These are phyloP conservation scores for Catunica adiposa DNA, from an alignment of 2,329 filamentous ascomycete genomes.

Conservation along the genomic window DNA sequence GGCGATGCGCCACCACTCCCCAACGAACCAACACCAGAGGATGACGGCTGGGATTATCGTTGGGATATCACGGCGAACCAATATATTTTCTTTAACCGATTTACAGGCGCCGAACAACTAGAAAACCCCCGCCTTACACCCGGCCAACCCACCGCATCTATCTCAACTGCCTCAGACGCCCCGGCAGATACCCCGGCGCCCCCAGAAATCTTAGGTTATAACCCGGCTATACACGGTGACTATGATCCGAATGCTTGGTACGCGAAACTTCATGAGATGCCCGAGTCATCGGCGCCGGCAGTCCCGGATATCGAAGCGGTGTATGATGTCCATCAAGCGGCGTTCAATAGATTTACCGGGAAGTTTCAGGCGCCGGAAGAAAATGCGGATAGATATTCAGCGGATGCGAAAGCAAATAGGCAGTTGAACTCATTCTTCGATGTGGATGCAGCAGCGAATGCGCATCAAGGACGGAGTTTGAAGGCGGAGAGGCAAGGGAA, in stretches of 20 bases:
- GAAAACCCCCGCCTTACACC: slow-evolving; percentile 63
- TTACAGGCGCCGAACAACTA: slow-evolving; percentile 62
- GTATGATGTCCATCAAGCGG: slow-evolving; percentile 37
- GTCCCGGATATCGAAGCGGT: slow-evolving; percentile 19
- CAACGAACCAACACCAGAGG: slow-evolving; percentile 33
- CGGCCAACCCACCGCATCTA: not conserved
- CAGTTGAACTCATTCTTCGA: slow-evolving; percentile 95
- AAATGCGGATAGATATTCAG: slow-evolving; percentile 60
- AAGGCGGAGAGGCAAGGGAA: slow-evolving; percentile 80
- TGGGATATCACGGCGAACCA: slow-evolving; percentile 54
- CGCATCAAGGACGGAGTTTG: slow-evolving; percentile 75
- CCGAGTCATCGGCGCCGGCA: slow-evolving; percentile 17
- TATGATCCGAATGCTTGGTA: slow-evolving; percentile 97
- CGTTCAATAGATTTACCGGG: slow-evolving; percentile 84
- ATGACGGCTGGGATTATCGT: slow-evolving; percentile 64
- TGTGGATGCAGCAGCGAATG: slow-evolving; percentile 82
- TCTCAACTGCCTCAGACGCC: slow-evolving; percentile 21
- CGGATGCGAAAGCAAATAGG: slow-evolving; percentile 70
- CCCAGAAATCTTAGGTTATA: slow-evolving; percentile 47
- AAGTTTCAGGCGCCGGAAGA: slow-evolving; percentile 55
- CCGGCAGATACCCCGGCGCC: slow-evolving; percentile 19
- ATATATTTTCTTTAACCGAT: slow-evolving; percentile 76
- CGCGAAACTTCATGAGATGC: slow-evolving; percentile 38
- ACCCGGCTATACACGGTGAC: slow-evolving; percentile 87
- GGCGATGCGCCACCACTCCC: slow-evolving; percentile 26